These are phyloP conservation scores for Iberis amara DNA, from an alignment of 441 rosid genomes.

Conservation along the genomic window DNA sequence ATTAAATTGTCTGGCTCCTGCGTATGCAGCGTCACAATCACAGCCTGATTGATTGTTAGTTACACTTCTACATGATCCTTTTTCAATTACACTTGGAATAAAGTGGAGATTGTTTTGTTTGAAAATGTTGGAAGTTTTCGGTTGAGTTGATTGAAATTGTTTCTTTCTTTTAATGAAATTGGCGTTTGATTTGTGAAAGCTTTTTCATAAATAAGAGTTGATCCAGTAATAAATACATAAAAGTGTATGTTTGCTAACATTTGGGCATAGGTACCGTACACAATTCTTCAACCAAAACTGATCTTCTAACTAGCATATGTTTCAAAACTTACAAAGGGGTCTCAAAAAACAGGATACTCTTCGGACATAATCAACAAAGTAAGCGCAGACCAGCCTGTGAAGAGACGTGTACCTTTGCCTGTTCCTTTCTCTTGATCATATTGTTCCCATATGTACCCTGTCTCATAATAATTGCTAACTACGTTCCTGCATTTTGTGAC, in stretches of 20 bases:
- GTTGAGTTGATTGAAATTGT: not conserved
- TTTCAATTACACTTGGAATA: conserved; percentile 5
- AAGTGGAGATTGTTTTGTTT: conserved; percentile 16
- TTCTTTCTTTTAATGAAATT: too few relatives aligned
- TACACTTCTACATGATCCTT: conserved; percentile 3
- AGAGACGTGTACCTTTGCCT: conserved; percentile 76
- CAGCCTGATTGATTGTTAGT: conserved; percentile 40
- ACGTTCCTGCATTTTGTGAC: conserved; percentile 55
- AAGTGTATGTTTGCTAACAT: too few relatives aligned
- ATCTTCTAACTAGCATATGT: conserved; percentile 14
- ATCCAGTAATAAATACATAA: too few relatives aligned
- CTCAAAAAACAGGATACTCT: conserved; percentile 39
- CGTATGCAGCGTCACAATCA: conserved; percentile 76
- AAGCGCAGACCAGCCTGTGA: conserved; percentile 92
- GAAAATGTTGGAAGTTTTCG: not conserved
- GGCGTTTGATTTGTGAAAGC: too few relatives aligned
- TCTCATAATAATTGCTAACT: conserved; percentile 63
- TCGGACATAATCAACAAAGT: conserved; percentile 74
- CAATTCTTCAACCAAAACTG: conserved; percentile 15
- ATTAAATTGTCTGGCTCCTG: conserved; percentile 74
- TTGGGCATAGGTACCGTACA: too few relatives aligned
- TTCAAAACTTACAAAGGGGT: too few relatives aligned
- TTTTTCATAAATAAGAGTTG: too few relatives aligned
- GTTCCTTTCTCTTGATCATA: conserved; percentile 79
- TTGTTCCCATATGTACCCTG: conserved; percentile 96